Percentiles rank a stretch among this genome's conserved stretches.
Conservation (phyloP, 1,284 basidiomycete species). For the Cryptococcus jaspeensis region DNA sequence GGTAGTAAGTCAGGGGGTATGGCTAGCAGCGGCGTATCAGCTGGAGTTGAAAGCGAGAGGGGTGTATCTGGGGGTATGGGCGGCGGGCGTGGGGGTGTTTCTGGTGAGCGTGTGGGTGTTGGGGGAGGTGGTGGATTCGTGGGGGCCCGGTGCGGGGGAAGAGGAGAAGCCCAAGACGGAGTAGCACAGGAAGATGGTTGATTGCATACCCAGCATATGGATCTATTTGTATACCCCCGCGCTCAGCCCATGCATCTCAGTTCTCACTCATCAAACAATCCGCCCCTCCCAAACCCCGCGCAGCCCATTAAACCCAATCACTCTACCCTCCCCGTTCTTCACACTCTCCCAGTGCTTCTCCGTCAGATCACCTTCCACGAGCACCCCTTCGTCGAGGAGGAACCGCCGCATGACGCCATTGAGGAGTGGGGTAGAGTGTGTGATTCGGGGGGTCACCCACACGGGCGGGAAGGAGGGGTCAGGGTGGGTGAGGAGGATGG, state of each 20-base stretch:
- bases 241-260: not conserved
- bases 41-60: constrained; percentile 80
- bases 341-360: constrained; percentile 27
- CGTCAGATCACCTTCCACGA: constrained; percentile 29
- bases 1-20: constrained; percentile 70
- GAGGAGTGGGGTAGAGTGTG: constrained; percentile 23
- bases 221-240: not conserved
- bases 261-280: not conserved
- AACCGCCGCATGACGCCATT: constrained; percentile 38
- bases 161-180: not conserved
- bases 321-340: constrained; percentile 20
- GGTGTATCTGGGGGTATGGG: constrained; percentile 74
- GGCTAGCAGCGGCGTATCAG: constrained; percentile 80
- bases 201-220: not conserved
- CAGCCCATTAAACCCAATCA: constrained; percentile 47
- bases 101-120: constrained; percentile 73
- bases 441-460: constrained; percentile 40
- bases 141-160: not conserved
- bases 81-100: constrained; percentile 71
- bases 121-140: constrained; percentile 58
- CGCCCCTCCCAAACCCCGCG: constrained; percentile 12
- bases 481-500: constrained; percentile 23
- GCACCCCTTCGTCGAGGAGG: constrained; percentile 26
- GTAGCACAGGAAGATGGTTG: not conserved
- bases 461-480: not conserved